Evolutionary conservation across 306 rosid species (phyloP).

Genomic region (Argentina anserina): DNA sequence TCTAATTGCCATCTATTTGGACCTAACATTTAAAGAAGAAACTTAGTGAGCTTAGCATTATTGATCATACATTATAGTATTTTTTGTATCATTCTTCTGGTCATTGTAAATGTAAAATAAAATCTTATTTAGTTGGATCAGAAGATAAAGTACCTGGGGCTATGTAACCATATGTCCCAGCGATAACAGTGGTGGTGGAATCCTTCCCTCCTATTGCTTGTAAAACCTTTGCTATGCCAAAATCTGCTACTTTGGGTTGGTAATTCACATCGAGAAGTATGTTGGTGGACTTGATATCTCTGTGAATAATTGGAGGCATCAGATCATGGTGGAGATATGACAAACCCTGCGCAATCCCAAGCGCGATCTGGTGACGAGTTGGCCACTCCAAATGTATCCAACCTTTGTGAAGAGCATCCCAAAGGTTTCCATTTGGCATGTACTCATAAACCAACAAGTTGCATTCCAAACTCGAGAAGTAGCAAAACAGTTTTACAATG

Average conservation of each 20-base stretch:
- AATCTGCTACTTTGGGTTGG: constrained; percentile 93
- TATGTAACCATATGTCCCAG: constrained; percentile 89
- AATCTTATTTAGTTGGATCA: constrained; percentile 4
- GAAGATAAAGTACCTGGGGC: constrained; percentile 71
- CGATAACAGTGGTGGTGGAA: constrained; percentile 80
- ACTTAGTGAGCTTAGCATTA: not conserved
- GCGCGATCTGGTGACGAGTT: constrained; percentile 71
- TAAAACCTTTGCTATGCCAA: constrained; percentile 94
- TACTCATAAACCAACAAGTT: constrained; percentile 81
- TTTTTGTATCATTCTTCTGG: not conserved
- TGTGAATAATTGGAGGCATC: constrained; percentile 68
- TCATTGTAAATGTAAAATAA: not conserved
- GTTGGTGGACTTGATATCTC: constrained; percentile 89
- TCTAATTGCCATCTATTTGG: not conserved
- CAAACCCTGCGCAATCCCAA: constrained; percentile 85
- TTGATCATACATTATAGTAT: not conserved
- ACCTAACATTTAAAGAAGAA: not conserved
- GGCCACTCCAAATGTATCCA: constrained; percentile 79
- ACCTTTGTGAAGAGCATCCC: constrained; percentile 90
- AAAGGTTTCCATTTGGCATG: constrained; percentile 89
- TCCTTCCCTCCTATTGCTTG: constrained; percentile 88
- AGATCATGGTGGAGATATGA: constrained; percentile 96
- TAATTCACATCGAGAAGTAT: constrained; percentile 76
- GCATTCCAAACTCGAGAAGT: constrained; percentile 70
- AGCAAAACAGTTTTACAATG: constrained; percentile 81